phyloP scores from a whole-genome alignment of 768 basidiomycete genomes.

The Boletales sp. region DNA sequence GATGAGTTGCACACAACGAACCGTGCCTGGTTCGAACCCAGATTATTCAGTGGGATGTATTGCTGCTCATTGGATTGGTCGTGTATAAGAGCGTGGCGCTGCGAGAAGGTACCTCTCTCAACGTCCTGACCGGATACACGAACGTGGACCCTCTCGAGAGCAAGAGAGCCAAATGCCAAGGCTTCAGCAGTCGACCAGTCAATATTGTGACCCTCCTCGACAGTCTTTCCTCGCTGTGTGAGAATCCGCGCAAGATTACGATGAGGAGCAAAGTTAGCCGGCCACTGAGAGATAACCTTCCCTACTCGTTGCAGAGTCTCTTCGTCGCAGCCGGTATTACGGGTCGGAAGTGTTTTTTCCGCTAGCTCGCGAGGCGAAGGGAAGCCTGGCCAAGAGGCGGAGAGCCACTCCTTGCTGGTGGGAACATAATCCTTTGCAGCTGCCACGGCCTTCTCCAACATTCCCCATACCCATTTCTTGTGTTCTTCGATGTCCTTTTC shows the following conservation, averaged over 20 bases:
- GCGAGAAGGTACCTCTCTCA: constrained; percentile 98
- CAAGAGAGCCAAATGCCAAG: constrained; percentile 90
- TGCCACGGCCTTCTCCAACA: constrained; percentile 95
- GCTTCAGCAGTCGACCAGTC: constrained; percentile 99
- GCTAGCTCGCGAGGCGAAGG: constrained; percentile 95
- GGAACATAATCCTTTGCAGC: constrained; percentile 95
- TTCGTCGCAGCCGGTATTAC: constrained; percentile 76
- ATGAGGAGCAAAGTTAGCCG: constrained; percentile 82
- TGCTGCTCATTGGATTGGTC: constrained; percentile 92
- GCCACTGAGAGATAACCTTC: constrained; percentile 81
- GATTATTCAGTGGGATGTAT: constrained; percentile 85
- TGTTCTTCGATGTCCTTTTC: constrained; percentile 97
- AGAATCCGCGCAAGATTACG: constrained; percentile 95
- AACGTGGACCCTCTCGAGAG: constrained; percentile 90
- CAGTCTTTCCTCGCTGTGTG: constrained; percentile 77
- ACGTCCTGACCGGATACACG: constrained; percentile 98
- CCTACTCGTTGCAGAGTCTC: constrained; percentile 81
- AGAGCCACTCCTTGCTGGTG: constrained; percentile 94
- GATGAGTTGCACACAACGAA: constrained; percentile 98
- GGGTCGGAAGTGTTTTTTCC: constrained; percentile 87
- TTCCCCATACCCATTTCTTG: constrained; percentile 99
- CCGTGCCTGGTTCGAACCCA: constrained; percentile 82
- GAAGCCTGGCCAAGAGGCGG: constrained; percentile 97
- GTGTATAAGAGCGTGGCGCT: constrained; percentile 95
- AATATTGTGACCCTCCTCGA: constrained; percentile 87